phyloP scores from a whole-genome alignment of 176 grass and related monocot species.

The Carex parvula region DNA sequence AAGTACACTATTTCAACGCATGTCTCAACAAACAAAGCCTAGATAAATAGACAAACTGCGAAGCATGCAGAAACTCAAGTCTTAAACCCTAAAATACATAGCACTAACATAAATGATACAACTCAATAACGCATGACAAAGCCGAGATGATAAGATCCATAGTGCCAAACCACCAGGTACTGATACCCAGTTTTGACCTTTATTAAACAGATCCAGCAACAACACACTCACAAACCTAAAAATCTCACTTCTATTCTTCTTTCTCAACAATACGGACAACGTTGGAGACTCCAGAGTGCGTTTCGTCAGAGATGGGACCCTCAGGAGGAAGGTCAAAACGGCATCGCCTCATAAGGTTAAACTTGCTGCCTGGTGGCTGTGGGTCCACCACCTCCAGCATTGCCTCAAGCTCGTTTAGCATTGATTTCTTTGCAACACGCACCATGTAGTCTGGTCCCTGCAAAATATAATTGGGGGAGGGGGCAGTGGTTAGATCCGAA shows the following conservation, averaged over 20 bases:
- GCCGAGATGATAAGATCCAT: neutral
- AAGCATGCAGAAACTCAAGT: neutral
- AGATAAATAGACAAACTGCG: too few species aligned
- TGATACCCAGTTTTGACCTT: neutral
- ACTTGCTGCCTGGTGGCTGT: constrained; percentile 59
- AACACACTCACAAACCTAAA: neutral
- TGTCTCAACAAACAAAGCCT: too few species aligned
- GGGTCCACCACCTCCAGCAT: constrained; percentile 84
- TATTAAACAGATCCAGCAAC: constrained; percentile 7
- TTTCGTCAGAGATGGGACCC: constrained; percentile 38
- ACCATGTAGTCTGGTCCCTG: constrained; percentile 95
- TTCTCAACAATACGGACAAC: constrained; percentile 41
- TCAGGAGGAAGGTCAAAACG: constrained; percentile 66
- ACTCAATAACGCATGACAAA: neutral
- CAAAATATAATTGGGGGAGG: neutral
- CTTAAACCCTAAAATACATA: constrained; percentile 5
- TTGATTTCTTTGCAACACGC: constrained; percentile 62
- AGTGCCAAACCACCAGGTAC: neutral
- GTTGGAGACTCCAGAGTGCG: constrained; percentile 37
- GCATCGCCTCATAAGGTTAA: constrained; percentile 19
- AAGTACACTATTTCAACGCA: too few species aligned
- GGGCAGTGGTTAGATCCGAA: neutral
- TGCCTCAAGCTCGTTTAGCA: constrained; percentile 75
- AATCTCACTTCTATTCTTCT: constrained; percentile 34
- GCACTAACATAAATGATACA: neutral